phyloP scores from a whole-genome alignment of 139 green algal species.

The Micractinium conductrix region DNA sequence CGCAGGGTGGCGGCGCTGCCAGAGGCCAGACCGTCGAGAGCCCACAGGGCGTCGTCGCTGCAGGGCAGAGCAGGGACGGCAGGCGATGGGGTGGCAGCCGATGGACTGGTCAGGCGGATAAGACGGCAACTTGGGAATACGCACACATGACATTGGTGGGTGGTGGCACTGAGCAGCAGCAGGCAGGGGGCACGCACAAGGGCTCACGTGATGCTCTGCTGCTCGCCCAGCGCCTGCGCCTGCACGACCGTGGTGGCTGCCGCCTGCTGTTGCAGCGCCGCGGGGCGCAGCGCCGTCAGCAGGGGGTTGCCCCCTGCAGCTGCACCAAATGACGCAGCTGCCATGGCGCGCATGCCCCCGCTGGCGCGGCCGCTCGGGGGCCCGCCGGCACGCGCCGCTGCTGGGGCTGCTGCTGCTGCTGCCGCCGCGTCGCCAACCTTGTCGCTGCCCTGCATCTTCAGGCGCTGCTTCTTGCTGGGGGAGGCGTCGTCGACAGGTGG shows the following conservation, averaged over 20 bases:
- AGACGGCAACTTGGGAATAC: no score
- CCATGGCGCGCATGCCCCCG: no score
- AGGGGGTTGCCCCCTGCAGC: not conserved
- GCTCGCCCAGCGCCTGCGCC: conserved; percentile 47
- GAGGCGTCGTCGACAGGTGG: not conserved
- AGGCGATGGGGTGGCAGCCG: no score
- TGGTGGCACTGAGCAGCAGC: not conserved
- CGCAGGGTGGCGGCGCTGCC: not conserved
- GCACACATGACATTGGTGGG: no score
- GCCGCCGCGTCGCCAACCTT: not conserved
- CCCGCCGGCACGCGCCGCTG: not conserved
- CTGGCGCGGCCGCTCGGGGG: not conserved
- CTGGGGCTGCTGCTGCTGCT: not conserved
- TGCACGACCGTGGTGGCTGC: conserved; percentile 33
- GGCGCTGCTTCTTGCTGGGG: not conserved
- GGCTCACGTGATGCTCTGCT: conserved; percentile 24
- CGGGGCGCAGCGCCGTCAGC: conserved; percentile 12
- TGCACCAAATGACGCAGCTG: not conserved
- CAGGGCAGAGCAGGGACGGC: not conserved
- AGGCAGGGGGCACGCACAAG: not conserved
- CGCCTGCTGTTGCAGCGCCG: conserved; percentile 7
- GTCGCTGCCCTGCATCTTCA: conserved; percentile 3
- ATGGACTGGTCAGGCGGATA: no score
- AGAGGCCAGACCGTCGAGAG: conserved; percentile 39
- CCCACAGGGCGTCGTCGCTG: conserved; percentile 38